Base-by-base conservation (phyloP, 768 basidiomycete genomes). In the Leccinum ochraceum region DNA sequence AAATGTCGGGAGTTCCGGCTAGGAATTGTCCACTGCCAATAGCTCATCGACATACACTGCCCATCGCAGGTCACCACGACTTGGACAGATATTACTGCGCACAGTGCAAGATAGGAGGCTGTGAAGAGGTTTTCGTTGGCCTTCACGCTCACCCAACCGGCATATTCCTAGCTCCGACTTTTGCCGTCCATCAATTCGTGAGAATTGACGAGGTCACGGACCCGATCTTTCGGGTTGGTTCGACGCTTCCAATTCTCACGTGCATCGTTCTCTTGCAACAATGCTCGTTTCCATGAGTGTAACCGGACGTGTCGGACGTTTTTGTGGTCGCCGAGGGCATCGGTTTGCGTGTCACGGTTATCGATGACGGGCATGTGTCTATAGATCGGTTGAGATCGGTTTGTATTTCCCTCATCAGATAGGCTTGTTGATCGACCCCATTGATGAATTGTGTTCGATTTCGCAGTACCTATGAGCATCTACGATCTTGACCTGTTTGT, bases 31-130 rank as follows among this genome's bases (percentile, higher is more conserved):
- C 22, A 20, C 34, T 6, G 34, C 34, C 5, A 36, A 13, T 11
- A 34, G 32, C 42, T 48, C 56, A 42, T n/a, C 26, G 20, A 46
- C 5, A 48, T 36, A 55, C 51, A 58, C 57, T 54, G 57, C 36
- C 9, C n/a, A 22, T 24, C 24, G 57, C 36, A 39, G 28, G 17
- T 13, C 36, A 20, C 44, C 20, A 11, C 9, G 14, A 37, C 13
- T 32, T 32, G 32, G 30, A 44, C 42, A 44, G 30, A 44, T n/a
- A 44, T 44, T 20, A 20, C 44, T 20, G 9, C n/a, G 44, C 11
- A 5, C 44, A 46, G 10, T 46, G 44, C 44, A 46, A 20, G 44
- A 13, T 46, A 46, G 44, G 44, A 20, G 44, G 44, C 10, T 46
- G 20, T 46, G 11, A 46, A 20, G 20, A 6, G 10, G n/a, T 42